A percentile compares a stretch with the other conserved stretches of the same genome.
phyloP scores from a whole-genome alignment of 2,329 filamentous ascomycete species.

The Cladosporium halotolerans region DNA sequence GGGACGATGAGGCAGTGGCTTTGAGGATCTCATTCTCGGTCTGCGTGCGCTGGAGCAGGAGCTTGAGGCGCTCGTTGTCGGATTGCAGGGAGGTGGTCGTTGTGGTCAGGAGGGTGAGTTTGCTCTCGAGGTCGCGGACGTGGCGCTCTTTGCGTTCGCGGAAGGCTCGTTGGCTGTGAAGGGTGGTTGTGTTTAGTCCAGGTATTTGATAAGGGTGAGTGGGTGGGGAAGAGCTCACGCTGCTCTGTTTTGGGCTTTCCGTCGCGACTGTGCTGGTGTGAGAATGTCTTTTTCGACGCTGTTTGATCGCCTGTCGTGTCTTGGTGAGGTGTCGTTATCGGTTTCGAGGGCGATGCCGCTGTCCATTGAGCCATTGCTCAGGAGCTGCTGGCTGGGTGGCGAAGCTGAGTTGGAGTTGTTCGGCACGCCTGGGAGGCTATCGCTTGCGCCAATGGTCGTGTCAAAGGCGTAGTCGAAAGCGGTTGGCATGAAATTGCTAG shows the following conservation, averaged over 20 bases:
- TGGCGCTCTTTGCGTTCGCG: constrained; percentile 92
- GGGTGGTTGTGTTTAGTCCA: neutral
- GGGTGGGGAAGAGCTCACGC: constrained; percentile 49
- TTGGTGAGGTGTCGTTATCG: constrained; percentile 22
- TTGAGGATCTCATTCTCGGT: constrained; percentile 92
- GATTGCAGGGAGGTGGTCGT: constrained; percentile 64
- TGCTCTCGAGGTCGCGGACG: constrained; percentile 85
- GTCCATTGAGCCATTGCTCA: constrained; percentile 35
- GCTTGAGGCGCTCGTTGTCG: constrained; percentile 82
- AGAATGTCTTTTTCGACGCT: constrained; percentile 43
- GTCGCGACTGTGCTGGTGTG: constrained; percentile 46
- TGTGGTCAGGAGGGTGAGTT: constrained; percentile 70
- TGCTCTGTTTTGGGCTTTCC: constrained; percentile 67
- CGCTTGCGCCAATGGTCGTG: constrained; percentile 13
- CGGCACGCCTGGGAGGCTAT: constrained; percentile 16
- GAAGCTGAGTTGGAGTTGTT: constrained; percentile 20
- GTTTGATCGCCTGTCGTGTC: constrained; percentile 32
- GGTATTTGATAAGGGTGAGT: neutral
- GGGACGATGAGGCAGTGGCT: constrained; percentile 57
- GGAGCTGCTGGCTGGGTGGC: constrained; percentile 19
- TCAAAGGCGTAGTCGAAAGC: constrained; percentile 19
- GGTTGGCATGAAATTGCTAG: constrained; percentile 17
- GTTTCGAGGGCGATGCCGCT: constrained; percentile 37
- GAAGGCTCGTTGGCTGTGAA: constrained; percentile 81
- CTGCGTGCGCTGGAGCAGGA: constrained; percentile 72